These are phyloP conservation scores for Amoebophrya sp. DNA, from an alignment of 169 alveolate species.

Conservation along the genomic window DNA sequence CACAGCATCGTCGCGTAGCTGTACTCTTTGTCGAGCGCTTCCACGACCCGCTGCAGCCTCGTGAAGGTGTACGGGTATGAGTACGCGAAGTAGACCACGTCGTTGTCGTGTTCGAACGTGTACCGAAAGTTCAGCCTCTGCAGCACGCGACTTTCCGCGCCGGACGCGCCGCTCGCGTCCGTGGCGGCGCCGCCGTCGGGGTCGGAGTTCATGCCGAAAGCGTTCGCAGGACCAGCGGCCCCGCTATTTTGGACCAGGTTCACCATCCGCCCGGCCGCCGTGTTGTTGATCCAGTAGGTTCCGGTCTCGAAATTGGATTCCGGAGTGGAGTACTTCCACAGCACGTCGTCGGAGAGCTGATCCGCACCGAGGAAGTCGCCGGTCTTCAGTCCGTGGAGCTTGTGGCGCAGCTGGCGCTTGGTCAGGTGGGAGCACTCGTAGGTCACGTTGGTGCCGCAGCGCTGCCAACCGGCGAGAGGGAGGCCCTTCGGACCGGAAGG, in stretches of 20 bases:
- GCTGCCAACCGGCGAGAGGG: neutral
- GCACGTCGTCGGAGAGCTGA: neutral
- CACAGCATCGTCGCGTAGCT: conserved; percentile 35
- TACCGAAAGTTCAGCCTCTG: conserved; percentile 42
- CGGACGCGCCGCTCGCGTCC: too few species aligned
- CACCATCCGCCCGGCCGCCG: too few species aligned
- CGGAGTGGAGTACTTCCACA: conserved; percentile 52
- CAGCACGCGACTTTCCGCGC: conserved; percentile 31
- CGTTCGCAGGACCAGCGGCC: too few species aligned
- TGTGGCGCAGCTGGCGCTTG: neutral
- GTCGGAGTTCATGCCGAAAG: too few species aligned
- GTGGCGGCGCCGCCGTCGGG: too few species aligned
- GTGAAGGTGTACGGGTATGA: conserved; percentile 55
- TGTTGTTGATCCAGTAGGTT: too few species aligned
- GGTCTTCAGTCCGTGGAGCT: neutral
- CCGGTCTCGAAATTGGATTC: conserved; percentile 27
- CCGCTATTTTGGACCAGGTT: too few species aligned
- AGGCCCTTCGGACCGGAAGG: too few species aligned
- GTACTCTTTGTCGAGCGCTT: conserved; percentile 27
- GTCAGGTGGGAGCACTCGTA: neutral
- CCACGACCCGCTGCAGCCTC: conserved; percentile 31
- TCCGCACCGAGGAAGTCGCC: neutral
- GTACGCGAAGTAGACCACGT: conserved; percentile 52
- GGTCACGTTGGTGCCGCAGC: neutral
- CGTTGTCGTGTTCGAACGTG: conserved; percentile 40